phyloP scores from a whole-genome alignment of 495 filamentous ascomycete species.

The Penicillium arizonense region DNA sequence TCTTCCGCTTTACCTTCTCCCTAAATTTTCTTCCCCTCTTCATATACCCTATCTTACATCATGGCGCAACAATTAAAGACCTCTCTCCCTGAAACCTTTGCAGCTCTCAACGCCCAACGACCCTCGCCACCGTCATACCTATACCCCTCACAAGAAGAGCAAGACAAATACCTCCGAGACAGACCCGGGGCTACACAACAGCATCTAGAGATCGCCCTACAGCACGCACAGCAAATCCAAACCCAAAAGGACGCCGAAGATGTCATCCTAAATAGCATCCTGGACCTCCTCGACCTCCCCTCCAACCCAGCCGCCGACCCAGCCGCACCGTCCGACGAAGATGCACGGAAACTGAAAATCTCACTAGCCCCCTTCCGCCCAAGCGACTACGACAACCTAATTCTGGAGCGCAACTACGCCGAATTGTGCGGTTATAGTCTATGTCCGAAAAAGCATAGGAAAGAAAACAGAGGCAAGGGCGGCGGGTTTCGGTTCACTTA shows the following conservation, averaged over 20 bases:
- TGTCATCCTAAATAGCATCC: conserved; percentile 65
- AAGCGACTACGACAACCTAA: conserved; percentile 78
- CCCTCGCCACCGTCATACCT: conserved; percentile 19
- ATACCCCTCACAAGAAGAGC: conserved; percentile 34
- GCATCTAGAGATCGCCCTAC: conserved; percentile 63
- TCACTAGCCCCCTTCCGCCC: conserved; percentile 73
- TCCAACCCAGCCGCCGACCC: conserved; percentile 51
- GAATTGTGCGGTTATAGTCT: conserved; percentile 78
- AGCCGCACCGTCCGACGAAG: conserved; percentile 53
- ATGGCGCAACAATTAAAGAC: conserved; percentile 51
- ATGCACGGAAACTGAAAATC: conserved; percentile 55
- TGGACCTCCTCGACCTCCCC: conserved; percentile 64
- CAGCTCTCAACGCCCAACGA: conserved; percentile 34
- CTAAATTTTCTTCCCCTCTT: no score
- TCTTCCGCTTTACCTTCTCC: conserved; percentile 4
- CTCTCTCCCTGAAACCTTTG: conserved; percentile 35
- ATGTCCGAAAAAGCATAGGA: conserved; percentile 58
- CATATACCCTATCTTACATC: background rate
- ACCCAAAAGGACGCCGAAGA: conserved; percentile 70
- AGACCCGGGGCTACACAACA: conserved; percentile 48
- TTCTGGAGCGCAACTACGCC: conserved; percentile 82
- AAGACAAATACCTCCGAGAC: conserved; percentile 25
- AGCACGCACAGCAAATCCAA: conserved; percentile 79
- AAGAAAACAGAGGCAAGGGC: conserved; percentile 35
- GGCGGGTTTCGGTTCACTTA: conserved; percentile 48